A percentile compares a stretch with the other conserved stretches of the same genome.
These are phyloP conservation scores for Phycomyces blakesleeanus DNA, from an alignment of 192 early-diverging fungal species.

Conservation along the genomic window DNA sequence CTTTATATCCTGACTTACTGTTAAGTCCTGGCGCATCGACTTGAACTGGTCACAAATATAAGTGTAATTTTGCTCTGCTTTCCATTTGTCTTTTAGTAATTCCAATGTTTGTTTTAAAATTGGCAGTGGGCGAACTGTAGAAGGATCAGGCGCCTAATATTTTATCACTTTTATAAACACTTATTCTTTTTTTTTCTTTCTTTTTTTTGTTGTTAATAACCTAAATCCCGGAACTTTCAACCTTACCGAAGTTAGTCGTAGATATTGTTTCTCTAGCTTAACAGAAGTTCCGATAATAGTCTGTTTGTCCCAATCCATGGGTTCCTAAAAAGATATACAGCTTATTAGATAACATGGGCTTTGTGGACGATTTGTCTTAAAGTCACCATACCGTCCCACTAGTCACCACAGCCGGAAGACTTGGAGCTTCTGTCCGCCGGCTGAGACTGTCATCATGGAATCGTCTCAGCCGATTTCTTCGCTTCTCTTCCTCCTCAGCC, in stretches of 20 bases:
- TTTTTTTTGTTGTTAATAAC: no score
- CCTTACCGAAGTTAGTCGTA: conserved; percentile 82
- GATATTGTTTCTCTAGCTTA: conserved; percentile 84
- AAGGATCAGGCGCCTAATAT: conserved; percentile 79
- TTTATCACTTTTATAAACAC: conserved; percentile 7
- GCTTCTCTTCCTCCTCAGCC: conserved; percentile 33
- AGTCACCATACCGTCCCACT: not conserved
- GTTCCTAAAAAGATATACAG: no score
- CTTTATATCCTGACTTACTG: conserved; percentile 45
- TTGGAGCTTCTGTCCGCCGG: conserved; percentile 3
- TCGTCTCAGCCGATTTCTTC: conserved; percentile 32
- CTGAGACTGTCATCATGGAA: conserved; percentile 30
- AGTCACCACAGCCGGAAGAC: not conserved
- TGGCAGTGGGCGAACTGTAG: conserved; percentile 82
- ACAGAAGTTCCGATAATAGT: conserved; percentile 87
- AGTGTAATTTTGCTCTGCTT: conserved; percentile 80
- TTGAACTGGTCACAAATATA: conserved; percentile 98
- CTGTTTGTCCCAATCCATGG: conserved; percentile 74
- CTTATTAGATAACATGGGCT: no score
- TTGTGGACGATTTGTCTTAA: no score
- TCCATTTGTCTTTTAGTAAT: conserved; percentile 82
- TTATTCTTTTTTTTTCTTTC: not conserved
- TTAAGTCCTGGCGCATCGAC: conserved; percentile 90
- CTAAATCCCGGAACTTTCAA: no score
- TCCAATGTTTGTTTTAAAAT: conserved; percentile 76